phyloP scores from a whole-genome alignment of 495 filamentous ascomycete species.

The Aspergillus diversus region DNA sequence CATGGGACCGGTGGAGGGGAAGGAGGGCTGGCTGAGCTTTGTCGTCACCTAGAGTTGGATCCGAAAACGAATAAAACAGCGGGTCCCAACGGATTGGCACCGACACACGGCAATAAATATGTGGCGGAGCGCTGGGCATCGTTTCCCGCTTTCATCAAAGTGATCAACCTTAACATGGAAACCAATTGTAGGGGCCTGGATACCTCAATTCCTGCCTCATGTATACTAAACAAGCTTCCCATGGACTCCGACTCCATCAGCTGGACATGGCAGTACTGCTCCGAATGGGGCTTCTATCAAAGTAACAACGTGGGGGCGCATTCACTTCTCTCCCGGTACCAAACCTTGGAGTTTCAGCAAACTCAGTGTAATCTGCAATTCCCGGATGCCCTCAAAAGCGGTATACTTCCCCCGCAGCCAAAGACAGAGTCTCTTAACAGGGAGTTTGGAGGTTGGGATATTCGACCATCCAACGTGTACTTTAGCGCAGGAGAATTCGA shows the following conservation, averaged over 20 bases:
- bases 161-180: conserved; percentile 47
- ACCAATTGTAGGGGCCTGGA: conserved; percentile 49
- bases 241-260: conserved; percentile 44
- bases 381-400: conserved; percentile 47
- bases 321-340: conserved; percentile 54
- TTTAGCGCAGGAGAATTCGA: conserved; percentile 60
- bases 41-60: conserved; percentile 49
- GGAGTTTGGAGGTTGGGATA: conserved; percentile 57
- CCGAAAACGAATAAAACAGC: conserved; percentile 27
- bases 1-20: conserved; percentile 51
- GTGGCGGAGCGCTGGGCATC: conserved; percentile 49
- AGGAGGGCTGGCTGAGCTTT: conserved; percentile 46
- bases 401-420: conserved; percentile 49
- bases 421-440: conserved; percentile 42
- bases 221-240: conserved; percentile 42
- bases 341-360: conserved; percentile 54
- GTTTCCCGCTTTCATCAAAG: conserved; percentile 44
- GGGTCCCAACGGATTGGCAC: conserved; percentile 44
- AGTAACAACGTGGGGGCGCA: conserved; percentile 53
- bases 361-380: conserved; percentile 57
- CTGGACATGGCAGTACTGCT: conserved; percentile 67
- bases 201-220: conserved; percentile 30
- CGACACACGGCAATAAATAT: conserved; percentile 41
- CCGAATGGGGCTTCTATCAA: conserved; percentile 61
- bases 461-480: conserved; percentile 61